phyloP scores from a whole-genome alignment of 208 protist genomes.

The Lotmaria passim region DNA sequence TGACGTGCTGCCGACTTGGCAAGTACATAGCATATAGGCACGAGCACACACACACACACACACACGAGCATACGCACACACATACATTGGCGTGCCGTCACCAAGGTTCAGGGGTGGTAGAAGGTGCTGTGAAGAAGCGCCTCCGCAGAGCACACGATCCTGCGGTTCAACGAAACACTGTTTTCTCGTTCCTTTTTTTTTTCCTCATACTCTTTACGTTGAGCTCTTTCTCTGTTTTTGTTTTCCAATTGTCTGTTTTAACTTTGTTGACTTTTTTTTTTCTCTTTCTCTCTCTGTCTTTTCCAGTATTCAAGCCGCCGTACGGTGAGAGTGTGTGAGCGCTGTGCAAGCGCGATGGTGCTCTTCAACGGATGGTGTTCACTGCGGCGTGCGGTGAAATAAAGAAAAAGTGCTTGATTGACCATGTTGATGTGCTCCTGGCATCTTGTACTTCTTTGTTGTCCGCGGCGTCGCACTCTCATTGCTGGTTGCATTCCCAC shows the following conservation, averaged over 20 bases:
- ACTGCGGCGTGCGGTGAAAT: neutral
- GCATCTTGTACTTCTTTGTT: too few relatives aligned
- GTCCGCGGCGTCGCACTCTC: too few relatives aligned
- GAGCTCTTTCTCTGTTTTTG: neutral
- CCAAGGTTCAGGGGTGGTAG: too few relatives aligned
- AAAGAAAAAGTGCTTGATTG: neutral
- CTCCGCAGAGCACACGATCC: too few relatives aligned
- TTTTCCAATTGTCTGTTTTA: constrained; percentile 1
- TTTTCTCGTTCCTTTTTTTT: neutral
- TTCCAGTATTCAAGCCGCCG: neutral
- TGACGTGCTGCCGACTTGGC: too few relatives aligned
- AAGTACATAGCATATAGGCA: too few relatives aligned
- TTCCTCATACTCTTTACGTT: neutral
- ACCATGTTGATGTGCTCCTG: neutral
- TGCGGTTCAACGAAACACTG: neutral
- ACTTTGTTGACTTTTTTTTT: too few relatives aligned
- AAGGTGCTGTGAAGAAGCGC: too few relatives aligned
- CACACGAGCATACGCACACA: too few relatives aligned
- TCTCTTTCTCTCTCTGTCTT: neutral
- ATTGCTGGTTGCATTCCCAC: too few relatives aligned
- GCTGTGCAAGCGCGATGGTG: neutral
- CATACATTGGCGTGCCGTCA: too few relatives aligned
- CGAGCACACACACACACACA: too few relatives aligned
- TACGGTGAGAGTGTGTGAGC: neutral
- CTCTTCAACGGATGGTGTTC: neutral